Evolutionary conservation across 2,329 filamentous ascomycete species (phyloP).

Genomic region (Akanthomyces lecanii): DNA sequence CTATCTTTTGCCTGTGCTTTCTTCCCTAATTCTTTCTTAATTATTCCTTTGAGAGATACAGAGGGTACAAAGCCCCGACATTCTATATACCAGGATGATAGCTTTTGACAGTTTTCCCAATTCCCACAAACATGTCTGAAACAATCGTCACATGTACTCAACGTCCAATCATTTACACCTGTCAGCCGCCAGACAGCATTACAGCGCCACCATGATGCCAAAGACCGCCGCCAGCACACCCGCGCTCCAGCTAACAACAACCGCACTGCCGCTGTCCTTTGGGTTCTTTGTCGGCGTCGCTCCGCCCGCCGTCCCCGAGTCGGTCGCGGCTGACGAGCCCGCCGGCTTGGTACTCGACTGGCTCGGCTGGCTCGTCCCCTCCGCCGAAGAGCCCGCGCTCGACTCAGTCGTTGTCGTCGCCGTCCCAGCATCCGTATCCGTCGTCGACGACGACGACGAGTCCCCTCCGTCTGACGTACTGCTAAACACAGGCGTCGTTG

Average conservation of each 20-base stretch:
- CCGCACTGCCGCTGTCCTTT: constrained; percentile 6
- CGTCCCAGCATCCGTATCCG: neutral
- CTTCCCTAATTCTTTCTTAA: no score
- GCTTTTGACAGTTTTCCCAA: neutral
- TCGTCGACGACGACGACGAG: neutral
- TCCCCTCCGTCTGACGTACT: neutral
- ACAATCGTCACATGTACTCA: neutral
- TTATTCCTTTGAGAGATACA: no score
- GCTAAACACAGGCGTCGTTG: constrained; percentile 2
- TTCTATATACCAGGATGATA: neutral
- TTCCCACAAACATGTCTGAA: neutral
- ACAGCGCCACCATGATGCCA: constrained; percentile 10
- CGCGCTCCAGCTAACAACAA: constrained; percentile 10
- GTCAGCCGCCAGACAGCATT: neutral
- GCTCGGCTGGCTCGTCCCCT: neutral
- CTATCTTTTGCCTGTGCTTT: no score
- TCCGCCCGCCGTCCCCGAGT: neutral
- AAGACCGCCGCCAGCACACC: constrained; percentile 7
- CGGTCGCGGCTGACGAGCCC: neutral
- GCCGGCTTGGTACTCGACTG: neutral
- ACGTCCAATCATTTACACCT: neutral
- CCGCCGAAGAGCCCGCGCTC: neutral
- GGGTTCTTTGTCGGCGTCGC: constrained; percentile 9
- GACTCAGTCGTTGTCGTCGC: neutral
- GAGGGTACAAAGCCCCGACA: no score